Conservation (phyloP, 306 rosid species). For the Inga oerstediana region DNA sequence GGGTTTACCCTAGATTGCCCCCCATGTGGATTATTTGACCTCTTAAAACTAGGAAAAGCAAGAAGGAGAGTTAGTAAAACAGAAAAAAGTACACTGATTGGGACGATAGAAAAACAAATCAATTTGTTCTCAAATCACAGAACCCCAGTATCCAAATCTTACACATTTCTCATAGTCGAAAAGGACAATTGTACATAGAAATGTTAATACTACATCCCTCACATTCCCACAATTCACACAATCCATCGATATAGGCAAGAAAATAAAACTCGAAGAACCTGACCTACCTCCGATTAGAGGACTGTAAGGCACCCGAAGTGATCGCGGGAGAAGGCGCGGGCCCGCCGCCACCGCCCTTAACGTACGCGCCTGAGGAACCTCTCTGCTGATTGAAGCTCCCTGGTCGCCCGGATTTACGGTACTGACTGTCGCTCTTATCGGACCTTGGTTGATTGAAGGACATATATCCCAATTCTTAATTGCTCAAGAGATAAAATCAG, state of each 20-base stretch:
- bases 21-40: slow-evolving; percentile 85
- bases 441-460: slow-evolving; percentile 97
- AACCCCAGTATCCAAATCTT: slow-evolving; percentile 3
- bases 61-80: slow-evolving; percentile 29
- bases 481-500: slow-evolving; percentile 30
- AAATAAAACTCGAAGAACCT: slow-evolving; percentile 23
- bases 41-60: slow-evolving; percentile 61
- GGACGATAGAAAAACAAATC: not conserved
- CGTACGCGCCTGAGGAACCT: slow-evolving; percentile 54
- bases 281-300: slow-evolving; percentile 63
- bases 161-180: not conserved
- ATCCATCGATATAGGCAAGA: not conserved
- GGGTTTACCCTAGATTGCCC: slow-evolving; percentile 75
- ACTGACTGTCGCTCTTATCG: slow-evolving; percentile 71
- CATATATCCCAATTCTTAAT: slow-evolving; percentile 80
- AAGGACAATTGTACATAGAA: slow-evolving; percentile 21
- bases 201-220: slow-evolving; percentile 19
- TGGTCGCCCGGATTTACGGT: slow-evolving; percentile 76
- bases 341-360: slow-evolving; percentile 76
- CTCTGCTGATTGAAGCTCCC: slow-evolving; percentile 79
- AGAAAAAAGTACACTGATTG: not conserved
- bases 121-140: not conserved
- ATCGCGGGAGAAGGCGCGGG: slow-evolving; percentile 63
- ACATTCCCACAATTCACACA: not conserved
- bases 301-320: slow-evolving; percentile 31